Evolutionary conservation across 1,284 basidiomycete species (phyloP), one percentile per base, ranked within the genome.

Genomic region (Tremellales sp.): DNA sequence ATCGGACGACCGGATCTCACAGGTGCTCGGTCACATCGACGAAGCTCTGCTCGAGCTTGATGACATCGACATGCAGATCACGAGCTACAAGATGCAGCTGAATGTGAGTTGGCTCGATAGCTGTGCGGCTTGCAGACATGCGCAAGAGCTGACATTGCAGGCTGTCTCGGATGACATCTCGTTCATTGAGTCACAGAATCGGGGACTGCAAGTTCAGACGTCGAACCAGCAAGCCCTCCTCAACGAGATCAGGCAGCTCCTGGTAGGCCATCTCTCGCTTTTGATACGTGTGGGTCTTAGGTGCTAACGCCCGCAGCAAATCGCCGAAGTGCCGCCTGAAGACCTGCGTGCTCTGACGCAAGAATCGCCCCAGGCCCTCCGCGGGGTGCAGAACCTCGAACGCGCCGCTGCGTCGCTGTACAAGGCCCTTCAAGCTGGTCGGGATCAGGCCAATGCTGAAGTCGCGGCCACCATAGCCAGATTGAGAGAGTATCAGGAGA

Each of bases 131-230:
- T 22, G 21, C 1, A 52, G 40, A 12, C 40, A 17, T 8, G 10
- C 39, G 10, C 26, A 36, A 11, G 10, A 12, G 46, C 40, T 49
- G 49, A 45, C 15, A 29, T 22, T 7, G n/a, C 62, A 96, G 91
- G 86, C 88, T 49, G 92, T 94, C 40, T 82, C 82, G 46, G 92
- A 99, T 49, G 96, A 99, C 68, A 97, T 99, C 52, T 82, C 82
- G 8, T 93, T 84, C 67, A 97, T 99, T 62, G 96, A 98, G 75
- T 87, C 87, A 2, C 96, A 98, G 72, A 94, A 96, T 67, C 82
- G 93, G 46, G 96, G 96, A 61, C 76, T 98, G 29, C 96, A 99
- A 75, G 92, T 98, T 1, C 94, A 98, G 65, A 97, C 86, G 10
- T 91, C 94, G 65, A 99, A 98, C 64, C 94, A 97, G 70, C 82